Evolutionary conservation across 441 rosid species (phyloP), one percentile per base, ranked within the genome.

Genomic region (Populus hybrid): DNA sequence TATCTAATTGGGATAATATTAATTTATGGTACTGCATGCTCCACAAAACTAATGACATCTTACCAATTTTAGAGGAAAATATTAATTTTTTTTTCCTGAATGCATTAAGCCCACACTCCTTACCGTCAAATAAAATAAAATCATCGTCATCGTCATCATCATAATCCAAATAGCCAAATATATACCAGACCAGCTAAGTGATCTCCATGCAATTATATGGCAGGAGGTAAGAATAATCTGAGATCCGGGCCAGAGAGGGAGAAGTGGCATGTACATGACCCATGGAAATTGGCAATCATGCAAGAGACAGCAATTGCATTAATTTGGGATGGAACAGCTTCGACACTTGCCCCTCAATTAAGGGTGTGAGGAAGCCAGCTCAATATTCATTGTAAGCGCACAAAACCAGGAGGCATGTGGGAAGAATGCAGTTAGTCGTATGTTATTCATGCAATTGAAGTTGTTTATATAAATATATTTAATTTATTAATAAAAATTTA

Each of bases 311-410:
- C 71, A 75, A 64, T 64, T 64, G 67, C 74, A 38, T 64, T 18
- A 53, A 53, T 80, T 68, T 77, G 81, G 68, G 65, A 24, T 65
- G 31, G 64, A 79, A 75, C 72, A 64, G 74, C 67, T 80, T 77
- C 65, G 86, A 85, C 83, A 82, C 78, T 74, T 76, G 78, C 33
- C 82, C 85, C 81, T 72, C 75, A 76, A 84, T 80, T 82, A 81
- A 80, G 86, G 84, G 80, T 69, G 79, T 80, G 70, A 81, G 77
- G 56, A 71, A 82, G 86, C 79, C 87, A 85, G 85, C 88, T 83
- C 85, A 73, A 81, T 72, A 69, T 67, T 78, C 74, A 83, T 83
- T 84, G 85, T 79, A 74, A 59, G 69, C 68, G 71, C 75, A 80
- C 82, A 45, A 18, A 72, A 35, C 14, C 28, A 69, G 79, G 80